Evolutionary conservation across 768 basidiomycete species (phyloP).

Genomic region (Agaricus sinodeliciosus): DNA sequence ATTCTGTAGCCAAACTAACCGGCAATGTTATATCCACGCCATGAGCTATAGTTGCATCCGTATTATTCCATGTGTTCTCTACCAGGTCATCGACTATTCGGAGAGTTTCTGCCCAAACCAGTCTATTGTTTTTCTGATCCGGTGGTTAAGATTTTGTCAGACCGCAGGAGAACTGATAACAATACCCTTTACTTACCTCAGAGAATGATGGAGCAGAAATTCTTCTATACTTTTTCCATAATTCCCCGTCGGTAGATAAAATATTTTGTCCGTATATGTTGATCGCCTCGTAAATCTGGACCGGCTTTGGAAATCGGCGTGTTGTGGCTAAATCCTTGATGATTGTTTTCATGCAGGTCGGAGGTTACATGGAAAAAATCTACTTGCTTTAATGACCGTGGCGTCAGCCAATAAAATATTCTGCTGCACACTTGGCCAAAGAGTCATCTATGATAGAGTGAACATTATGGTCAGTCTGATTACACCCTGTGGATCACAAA

Average conservation of each 20-base stretch:
- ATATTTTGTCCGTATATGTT: conserved; percentile 54
- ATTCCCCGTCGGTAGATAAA: conserved; percentile 54
- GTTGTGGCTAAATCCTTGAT: conserved; percentile 43
- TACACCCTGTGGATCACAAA: conserved; percentile 13
- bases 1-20: conserved; percentile 22
- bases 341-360: neutral
- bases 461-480: neutral
- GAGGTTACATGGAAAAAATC: neutral
- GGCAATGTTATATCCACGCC: conserved; percentile 47
- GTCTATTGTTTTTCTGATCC: conserved; percentile 34
- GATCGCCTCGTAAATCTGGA: conserved; percentile 37
- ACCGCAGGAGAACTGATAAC: neutral
- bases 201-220: conserved; percentile 61
- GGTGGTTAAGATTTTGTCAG: neutral
- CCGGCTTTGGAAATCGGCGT: conserved; percentile 53
- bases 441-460: conserved; percentile 17
- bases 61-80: conserved; percentile 40
- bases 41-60: conserved; percentile 33
- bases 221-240: conserved; percentile 62
- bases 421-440: conserved; percentile 18
- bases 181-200: conserved; percentile 31
- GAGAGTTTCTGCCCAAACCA: conserved; percentile 43
- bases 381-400: conserved; percentile 30
- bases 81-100: conserved; percentile 37
- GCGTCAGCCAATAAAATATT: conserved; percentile 31